phyloP scores from a whole-genome alignment of 805 yeast genomes.

The Clavispora phyllophila region DNA sequence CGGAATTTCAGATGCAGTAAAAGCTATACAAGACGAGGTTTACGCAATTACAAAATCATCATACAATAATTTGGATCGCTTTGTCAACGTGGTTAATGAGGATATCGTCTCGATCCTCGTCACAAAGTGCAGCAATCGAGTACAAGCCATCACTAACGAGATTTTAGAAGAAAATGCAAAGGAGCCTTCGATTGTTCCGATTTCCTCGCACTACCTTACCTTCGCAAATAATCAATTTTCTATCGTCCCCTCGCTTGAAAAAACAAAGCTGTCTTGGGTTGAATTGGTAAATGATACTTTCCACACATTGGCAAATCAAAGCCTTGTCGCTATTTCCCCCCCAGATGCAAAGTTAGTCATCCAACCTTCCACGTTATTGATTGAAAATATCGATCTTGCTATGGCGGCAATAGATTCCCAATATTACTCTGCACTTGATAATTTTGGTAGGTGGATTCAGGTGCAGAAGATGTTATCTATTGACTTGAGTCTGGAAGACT shows the following conservation, averaged over 20 bases:
- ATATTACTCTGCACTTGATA: constrained; percentile 19
- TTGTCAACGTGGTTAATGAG: constrained; percentile 20
- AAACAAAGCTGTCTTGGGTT: constrained; percentile 28
- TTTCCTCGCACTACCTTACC: constrained; percentile 28
- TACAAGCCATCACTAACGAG: constrained; percentile 2
- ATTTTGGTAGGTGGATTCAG: constrained; percentile 41
- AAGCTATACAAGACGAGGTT: constrained; percentile 5
- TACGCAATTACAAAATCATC: background rate
- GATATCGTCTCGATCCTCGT: constrained; percentile 19
- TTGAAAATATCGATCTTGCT: background rate
- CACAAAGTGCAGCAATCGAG: constrained; percentile 16
- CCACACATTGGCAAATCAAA: constrained; percentile 15
- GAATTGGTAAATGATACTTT: constrained; percentile 14
- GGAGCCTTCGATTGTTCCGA: background rate
- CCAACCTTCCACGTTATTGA: background rate
- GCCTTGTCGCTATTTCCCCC: background rate
- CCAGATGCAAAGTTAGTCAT: background rate
- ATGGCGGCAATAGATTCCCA: constrained; percentile 26
- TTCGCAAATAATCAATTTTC: constrained; percentile 33
- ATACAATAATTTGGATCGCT: constrained; percentile 13
- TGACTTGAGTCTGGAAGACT: constrained; percentile 11
- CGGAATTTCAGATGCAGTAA: constrained; percentile 1
- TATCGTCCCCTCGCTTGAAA: constrained; percentile 38
- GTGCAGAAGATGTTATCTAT: constrained; percentile 50
- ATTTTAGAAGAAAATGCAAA: background rate